These are phyloP conservation scores for Brettanomyces naardenensis DNA, from an alignment of 805 yeast species.

Conservation along the genomic window DNA sequence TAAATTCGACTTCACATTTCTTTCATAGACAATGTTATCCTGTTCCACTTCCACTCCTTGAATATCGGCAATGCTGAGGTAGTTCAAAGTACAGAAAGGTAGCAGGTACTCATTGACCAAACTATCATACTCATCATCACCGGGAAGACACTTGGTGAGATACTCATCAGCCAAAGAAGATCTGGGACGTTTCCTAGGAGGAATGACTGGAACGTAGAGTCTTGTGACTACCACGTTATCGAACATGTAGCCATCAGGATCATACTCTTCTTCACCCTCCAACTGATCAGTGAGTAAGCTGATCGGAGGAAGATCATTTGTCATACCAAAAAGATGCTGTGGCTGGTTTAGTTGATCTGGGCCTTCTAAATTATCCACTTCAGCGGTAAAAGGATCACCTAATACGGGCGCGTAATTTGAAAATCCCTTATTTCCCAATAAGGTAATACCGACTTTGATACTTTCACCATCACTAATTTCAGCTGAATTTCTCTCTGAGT, in stretches of 20 bases:
- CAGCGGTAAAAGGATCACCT: too few relatives aligned
- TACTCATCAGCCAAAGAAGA: conserved; percentile 9
- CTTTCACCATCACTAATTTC: background rate
- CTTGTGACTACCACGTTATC: too few relatives aligned
- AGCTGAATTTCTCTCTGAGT: background rate
- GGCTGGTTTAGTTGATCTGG: too few relatives aligned
- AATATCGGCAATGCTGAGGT: conserved; percentile 7
- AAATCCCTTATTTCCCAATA: too few relatives aligned
- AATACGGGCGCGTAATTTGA: too few relatives aligned
- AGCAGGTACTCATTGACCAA: conserved; percentile 10
- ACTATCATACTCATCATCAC: conserved; percentile 7
- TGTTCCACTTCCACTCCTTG: conserved; percentile 4
- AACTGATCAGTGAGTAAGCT: too few relatives aligned
- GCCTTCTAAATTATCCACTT: too few relatives aligned
- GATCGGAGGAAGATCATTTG: too few relatives aligned
- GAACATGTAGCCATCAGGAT: too few relatives aligned
- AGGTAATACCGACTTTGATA: background rate
- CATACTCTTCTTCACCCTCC: too few relatives aligned
- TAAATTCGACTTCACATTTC: background rate
- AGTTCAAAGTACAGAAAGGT: conserved; percentile 12
- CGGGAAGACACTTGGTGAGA: conserved; percentile 4
- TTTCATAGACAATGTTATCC: background rate
- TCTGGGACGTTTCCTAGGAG: conserved; percentile 5
- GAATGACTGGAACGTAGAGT: too few relatives aligned
- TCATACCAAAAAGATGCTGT: too few relatives aligned